phyloP scores from a whole-genome alignment of 106 monocot species.

The Apostasia ramifera region DNA sequence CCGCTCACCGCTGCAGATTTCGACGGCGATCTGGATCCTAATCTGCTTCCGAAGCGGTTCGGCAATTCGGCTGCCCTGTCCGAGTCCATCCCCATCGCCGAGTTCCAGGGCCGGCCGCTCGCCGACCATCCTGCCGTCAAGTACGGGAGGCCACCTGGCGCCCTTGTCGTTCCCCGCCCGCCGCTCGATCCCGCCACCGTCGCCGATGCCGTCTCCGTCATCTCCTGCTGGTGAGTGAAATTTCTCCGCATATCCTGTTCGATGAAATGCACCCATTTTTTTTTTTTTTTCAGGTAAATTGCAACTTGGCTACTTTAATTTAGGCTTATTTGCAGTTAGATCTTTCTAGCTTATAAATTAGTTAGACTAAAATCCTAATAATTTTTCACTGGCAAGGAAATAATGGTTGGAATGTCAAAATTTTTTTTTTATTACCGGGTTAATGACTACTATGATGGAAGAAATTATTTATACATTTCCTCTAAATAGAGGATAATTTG shows the following conservation, averaged over 20 bases:
- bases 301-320: no score
- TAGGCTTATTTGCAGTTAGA: no score
- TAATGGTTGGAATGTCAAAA: no score
- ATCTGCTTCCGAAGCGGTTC: conserved; percentile 33
- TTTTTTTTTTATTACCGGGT: no score
- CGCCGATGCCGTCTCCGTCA: conserved; percentile 63
- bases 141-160: conserved; percentile 54
- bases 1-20: conserved; percentile 29
- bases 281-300: no score
- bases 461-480: no score
- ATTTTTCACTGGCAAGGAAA: no score
- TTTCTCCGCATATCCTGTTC: neutral
- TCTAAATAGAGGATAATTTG: no score
- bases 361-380: no score
- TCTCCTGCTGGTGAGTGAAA: conserved; percentile 46
- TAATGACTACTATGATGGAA: no score
- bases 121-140: conserved; percentile 55
- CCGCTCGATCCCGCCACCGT: conserved; percentile 45
- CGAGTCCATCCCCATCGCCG: conserved; percentile 43
- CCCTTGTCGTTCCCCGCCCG: conserved; percentile 25
- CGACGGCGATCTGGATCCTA: conserved; percentile 19
- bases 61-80: conserved; percentile 47
- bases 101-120: conserved; percentile 55
- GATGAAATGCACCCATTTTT: neutral
- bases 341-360: no score